phyloP scores from a whole-genome alignment of 2,329 filamentous ascomycete genomes.

The Exophiala sideris region DNA sequence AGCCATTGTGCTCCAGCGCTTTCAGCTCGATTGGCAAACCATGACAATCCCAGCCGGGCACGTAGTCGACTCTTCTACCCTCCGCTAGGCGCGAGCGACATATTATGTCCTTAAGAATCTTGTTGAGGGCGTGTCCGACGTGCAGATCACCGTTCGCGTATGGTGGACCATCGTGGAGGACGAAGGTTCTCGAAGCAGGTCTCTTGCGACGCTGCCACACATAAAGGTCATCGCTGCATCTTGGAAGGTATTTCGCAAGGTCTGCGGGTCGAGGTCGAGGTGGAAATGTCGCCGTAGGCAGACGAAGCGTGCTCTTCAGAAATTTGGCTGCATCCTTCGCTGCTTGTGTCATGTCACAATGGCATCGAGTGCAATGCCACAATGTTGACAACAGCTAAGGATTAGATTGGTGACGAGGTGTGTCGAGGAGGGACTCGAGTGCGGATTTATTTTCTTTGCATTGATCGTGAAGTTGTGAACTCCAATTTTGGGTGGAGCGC shows the following conservation, averaged over 20 bases:
- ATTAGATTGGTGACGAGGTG: too few relatives aligned
- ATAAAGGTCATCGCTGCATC: constrained; percentile 85
- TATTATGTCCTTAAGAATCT: constrained; percentile 93
- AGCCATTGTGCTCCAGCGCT: constrained; percentile 62
- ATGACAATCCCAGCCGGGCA: constrained; percentile 97
- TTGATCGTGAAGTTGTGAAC: too few relatives aligned
- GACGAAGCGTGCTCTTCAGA: constrained; percentile 70
- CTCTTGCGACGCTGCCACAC: constrained; percentile 68
- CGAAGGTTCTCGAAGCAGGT: constrained; percentile 58
- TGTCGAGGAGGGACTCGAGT: too few relatives aligned
- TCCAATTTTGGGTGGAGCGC: too few relatives aligned
- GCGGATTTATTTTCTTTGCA: too few relatives aligned
- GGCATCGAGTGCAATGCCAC: constrained; percentile 1
- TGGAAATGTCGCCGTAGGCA: constrained; percentile 72
- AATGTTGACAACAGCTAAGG: not conserved
- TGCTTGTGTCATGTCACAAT: constrained; percentile 26
- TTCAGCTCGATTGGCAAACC: constrained; percentile 96
- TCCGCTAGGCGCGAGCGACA: constrained; percentile 74
- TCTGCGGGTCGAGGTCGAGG: constrained; percentile 45
- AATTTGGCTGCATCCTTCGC: constrained; percentile 46
- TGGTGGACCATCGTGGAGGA: constrained; percentile 91
- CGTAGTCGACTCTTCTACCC: constrained; percentile 73
- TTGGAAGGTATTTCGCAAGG: constrained; percentile 59
- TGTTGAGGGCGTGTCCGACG: constrained; percentile 92
- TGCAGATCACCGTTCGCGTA: constrained; percentile 94